Percentiles rank a stretch among this genome's conserved stretches.
These are phyloP conservation scores for Thalassiosira hispida DNA, from an alignment of 352 stramenopile species.

Conservation along the genomic window DNA sequence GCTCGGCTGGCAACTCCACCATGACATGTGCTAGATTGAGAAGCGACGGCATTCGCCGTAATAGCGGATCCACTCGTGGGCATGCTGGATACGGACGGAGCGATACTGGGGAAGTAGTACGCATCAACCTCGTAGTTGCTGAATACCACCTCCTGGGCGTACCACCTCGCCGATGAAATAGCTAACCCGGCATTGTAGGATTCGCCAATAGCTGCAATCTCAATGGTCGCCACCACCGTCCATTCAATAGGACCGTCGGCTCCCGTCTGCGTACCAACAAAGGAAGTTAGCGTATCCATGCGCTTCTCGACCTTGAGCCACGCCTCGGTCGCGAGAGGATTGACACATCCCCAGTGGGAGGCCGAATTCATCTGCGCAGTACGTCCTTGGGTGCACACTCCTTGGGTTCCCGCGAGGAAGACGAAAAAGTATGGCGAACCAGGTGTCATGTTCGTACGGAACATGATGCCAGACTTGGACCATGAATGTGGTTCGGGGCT, in stretches of 20 bases:
- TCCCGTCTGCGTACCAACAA: slow-evolving; percentile 13
- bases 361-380: neutral
- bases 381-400: slow-evolving; percentile 7
- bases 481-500: neutral
- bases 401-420: slow-evolving; percentile 12
- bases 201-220: slow-evolving; percentile 17
- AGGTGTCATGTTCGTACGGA: slow-evolving; percentile 20
- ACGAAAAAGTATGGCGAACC: slow-evolving; percentile 26
- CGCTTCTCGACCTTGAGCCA: slow-evolving; percentile 60
- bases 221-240: neutral
- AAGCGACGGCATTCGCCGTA: slow-evolving; percentile 11
- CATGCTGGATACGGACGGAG: slow-evolving; percentile 16
- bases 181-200: slow-evolving; percentile 25
- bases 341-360: slow-evolving; percentile 10
- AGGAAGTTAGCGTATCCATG: slow-evolving; percentile 30
- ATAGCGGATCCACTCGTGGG: too few species aligned
- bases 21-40: slow-evolving; percentile 11
- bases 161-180: slow-evolving; percentile 11
- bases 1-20: slow-evolving; percentile 20
- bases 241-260: slow-evolving; percentile 29
- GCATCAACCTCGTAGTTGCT: slow-evolving; percentile 17
- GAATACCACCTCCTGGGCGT: slow-evolving; percentile 25
- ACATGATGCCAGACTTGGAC: slow-evolving; percentile 51
- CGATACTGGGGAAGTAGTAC: slow-evolving; percentile 41
- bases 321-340: neutral